Evolutionary conservation across 148 eudicot species (phyloP).

Genomic region (Rhododendron mucronatum): DNA sequence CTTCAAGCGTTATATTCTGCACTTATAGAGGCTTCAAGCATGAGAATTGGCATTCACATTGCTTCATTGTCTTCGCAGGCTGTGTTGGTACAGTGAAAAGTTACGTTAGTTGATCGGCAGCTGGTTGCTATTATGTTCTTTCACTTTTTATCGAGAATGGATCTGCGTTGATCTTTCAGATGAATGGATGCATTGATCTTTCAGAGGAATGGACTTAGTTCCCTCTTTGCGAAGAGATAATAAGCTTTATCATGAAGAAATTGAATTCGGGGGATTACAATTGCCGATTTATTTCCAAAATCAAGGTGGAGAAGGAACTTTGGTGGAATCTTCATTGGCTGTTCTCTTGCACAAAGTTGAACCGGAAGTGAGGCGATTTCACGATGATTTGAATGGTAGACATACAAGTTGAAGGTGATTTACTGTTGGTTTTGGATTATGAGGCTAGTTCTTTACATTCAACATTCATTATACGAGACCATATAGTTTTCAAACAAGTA

Average conservation of each 20-base stretch:
- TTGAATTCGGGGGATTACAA: not conserved
- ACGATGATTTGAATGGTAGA: not conserved
- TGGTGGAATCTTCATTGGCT: slow-evolving; percentile 4
- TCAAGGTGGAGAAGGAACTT: slow-evolving; percentile 3
- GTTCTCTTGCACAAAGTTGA: not conserved
- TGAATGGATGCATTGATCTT: not conserved
- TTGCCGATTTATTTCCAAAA: not conserved
- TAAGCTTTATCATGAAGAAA: not conserved
- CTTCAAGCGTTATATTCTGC: slow-evolving; percentile 37
- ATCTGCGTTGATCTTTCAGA: not conserved
- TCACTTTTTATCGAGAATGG: not conserved
- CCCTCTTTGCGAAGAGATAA: not conserved
- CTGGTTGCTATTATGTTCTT: not conserved
- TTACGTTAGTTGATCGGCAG: not conserved
- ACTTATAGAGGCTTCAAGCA: slow-evolving; percentile 48
- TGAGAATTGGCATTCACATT: not conserved
- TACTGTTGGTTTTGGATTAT: not conserved
- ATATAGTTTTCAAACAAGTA: not conserved
- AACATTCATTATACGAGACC: not conserved
- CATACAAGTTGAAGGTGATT: not conserved
- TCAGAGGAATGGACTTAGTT: not conserved
- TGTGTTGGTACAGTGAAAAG: not conserved
- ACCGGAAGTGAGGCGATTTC: not conserved
- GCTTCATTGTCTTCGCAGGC: not conserved
- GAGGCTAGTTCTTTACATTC: slow-evolving; percentile 2